A percentile compares a stretch with the other conserved stretches of the same genome.
Evolutionary conservation across 345 rosid species (phyloP).

Genomic region (Bruguiera sexangula): DNA sequence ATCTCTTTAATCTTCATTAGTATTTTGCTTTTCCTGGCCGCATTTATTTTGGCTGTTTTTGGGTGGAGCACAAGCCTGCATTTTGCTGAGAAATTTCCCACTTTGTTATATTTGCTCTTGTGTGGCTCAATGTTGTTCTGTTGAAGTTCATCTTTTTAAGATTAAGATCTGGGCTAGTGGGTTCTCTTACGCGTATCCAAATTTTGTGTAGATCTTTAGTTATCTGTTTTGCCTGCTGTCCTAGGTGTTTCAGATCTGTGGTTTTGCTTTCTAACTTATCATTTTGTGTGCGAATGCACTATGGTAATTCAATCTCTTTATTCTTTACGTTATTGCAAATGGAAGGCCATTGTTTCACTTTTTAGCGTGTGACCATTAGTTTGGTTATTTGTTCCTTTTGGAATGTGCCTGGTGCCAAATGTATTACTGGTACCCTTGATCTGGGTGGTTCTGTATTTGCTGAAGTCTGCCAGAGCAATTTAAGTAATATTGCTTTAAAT

Average conservation of each 20-base stretch:
- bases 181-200: slow-evolving; percentile 14
- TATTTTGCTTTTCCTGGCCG: neutral
- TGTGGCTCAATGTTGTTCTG: slow-evolving; percentile 5
- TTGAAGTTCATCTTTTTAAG: slow-evolving; percentile 9
- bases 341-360: slow-evolving; percentile 3
- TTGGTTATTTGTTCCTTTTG: slow-evolving; percentile 15
- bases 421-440: slow-evolving; percentile 14
- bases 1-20: neutral
- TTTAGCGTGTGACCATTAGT: neutral
- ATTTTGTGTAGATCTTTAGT: slow-evolving; percentile 34
- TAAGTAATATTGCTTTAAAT: neutral
- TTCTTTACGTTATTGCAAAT: slow-evolving; percentile 9
- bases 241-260: slow-evolving; percentile 38
- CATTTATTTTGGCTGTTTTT: slow-evolving; percentile 14
- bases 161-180: slow-evolving; percentile 31
- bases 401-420: slow-evolving; percentile 9
- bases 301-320: neutral
- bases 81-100: slow-evolving; percentile 8
- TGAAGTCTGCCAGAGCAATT: neutral
- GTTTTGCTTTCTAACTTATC: slow-evolving; percentile 2
- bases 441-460: slow-evolving; percentile 1
- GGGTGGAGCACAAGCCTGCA: neutral
- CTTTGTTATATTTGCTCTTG: neutral
- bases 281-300: neutral
- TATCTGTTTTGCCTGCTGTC: slow-evolving; percentile 11